Base-by-base conservation (phyloP, 495 filamentous ascomycete genomes). In the Articulospora tetracladia region DNA sequence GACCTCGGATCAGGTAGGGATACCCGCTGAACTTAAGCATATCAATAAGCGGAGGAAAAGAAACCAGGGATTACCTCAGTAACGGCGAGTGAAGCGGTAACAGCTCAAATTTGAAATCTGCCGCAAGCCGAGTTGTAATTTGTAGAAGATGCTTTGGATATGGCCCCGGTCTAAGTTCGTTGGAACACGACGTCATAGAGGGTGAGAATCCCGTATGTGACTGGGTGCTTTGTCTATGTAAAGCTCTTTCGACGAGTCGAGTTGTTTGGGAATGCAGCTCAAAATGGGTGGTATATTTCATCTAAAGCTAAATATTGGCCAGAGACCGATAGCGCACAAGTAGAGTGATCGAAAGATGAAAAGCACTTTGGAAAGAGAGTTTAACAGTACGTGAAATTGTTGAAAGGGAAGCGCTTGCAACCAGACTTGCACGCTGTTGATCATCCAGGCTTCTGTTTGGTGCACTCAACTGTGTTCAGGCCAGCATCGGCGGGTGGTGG, bases 301-400 rank as follows among this genome's bases (percentile, higher is more conserved):
- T 85, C 79, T 82, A 84, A 86, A 84, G 82, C 82, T 86, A 86
- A 86, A 86, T 84, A 85, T 71, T 70, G 78, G 80, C 80, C 76
- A 82, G 80, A 86, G 81, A 86, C 81, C 79, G 79, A 86, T 86
- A 86, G 82, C 81, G 80, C 77, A 86, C 79, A 86, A 86, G 81
- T 86, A 86, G 77, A 84, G 79, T 85, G 78, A 86, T 82, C 74
- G 78, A 84, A 84, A 85, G 78, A 84, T 85, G 77, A 86, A 86
- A 84, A 86, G 82, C 76, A 84, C 81, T 83, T 86, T 86, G 79
- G 78, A 85, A 85, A 84, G 79, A 83, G 79, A 83, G 81, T 84
- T 77, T 85, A 86, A 86, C 70, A 86, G 83, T 77, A 85, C 79
- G 83, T 86, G 80, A 86, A 86, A 86, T 86, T 86, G 79, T 85